Evolutionary conservation across 495 filamentous ascomycete genomes (phyloP), one percentile per base, ranked within the genome.

Genomic region (Chaetomidium leptoderma): DNA sequence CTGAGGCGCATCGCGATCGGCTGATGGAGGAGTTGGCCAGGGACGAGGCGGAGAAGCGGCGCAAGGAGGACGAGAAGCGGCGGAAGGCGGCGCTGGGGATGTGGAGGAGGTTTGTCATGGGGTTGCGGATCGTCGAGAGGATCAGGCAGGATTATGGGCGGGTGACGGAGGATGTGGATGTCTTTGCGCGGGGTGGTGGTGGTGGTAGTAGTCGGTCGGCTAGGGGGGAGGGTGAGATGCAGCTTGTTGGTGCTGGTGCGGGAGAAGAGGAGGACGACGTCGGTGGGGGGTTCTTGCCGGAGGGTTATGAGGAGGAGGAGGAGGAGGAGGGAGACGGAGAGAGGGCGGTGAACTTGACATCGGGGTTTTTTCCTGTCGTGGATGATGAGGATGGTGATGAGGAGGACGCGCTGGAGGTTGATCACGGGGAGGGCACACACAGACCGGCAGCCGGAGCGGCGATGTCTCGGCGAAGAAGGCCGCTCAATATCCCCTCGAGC

Each of bases 41-140:
- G 47, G 90, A 92, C n/a, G 86, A 95, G 63, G 83, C 79, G 24
- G 91, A 96, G 70, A 81, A 85, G 59, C 82, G 74, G 42, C 81
- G 83, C 58, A 91, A 88, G 60, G 91, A 95, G 69, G 83, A 92
- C 65, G 84, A 85, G 42, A 97, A 96, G 72, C 78, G 87, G 19
- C 83, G 88, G 61, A 90, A 87, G 62, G 76, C 77, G 21, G 87
- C 87, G 17, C 64, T 97, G 60, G 79, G 77, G 27, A 84, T 82
- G 61, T 99, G 95, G 93, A 80, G 86, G 50, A 95, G 88, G 69
- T 90, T 96, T 58, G 55, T 95, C 39, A 86, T 90, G 77, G 91
- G 92, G 1, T 60, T 96, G 71, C 78, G 90, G 39, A 91, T 97
- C 60, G 77, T 87, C 33, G 82, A 92, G 69, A 78, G 91, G 37